phyloP scores from a whole-genome alignment of 2,329 filamentous ascomycete genomes.

The Fusarium sp. region DNA sequence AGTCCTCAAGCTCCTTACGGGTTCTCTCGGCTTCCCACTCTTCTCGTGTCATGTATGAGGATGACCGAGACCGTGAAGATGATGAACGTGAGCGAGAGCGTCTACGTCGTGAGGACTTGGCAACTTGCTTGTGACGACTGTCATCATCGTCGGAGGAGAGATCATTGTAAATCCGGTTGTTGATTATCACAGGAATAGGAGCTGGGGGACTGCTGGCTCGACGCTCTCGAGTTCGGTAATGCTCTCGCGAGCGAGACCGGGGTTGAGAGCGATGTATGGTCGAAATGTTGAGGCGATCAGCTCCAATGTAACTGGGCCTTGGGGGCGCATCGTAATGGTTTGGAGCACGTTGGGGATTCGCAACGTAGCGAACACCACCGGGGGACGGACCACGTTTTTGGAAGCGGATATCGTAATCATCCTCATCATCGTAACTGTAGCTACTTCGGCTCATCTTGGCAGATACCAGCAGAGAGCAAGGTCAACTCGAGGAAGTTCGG shows the following conservation, averaged over 20 bases:
- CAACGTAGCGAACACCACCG: constrained; percentile 62
- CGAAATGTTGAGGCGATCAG: constrained; percentile 62
- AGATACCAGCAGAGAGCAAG: constrained; percentile 2
- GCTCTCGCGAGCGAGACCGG: constrained; percentile 51
- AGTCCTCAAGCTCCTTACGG: constrained; percentile 60
- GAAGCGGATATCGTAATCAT: constrained; percentile 67
- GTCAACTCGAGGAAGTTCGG: neutral
- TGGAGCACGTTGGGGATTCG: constrained; percentile 56
- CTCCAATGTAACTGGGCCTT: constrained; percentile 58
- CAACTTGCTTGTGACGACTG: constrained; percentile 51
- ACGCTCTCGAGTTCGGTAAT: constrained; percentile 64
- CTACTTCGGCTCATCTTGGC: constrained; percentile 50
- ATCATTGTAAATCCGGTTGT: constrained; percentile 67
- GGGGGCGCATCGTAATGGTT: constrained; percentile 56
- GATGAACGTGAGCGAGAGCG: constrained; percentile 54
- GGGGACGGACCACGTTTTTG: constrained; percentile 58
- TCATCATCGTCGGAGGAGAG: constrained; percentile 58
- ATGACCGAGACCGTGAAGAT: constrained; percentile 53
- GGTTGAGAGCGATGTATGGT: constrained; percentile 53
- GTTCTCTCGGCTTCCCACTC: constrained; percentile 58
- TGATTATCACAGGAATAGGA: constrained; percentile 65
- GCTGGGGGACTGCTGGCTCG: constrained; percentile 59
- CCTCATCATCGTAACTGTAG: constrained; percentile 66
- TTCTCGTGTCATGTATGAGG: constrained; percentile 58
- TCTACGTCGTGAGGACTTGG: constrained; percentile 45